Conservation (phyloP, 202 grass and related monocot genomes). For the Miscanthus sacchariflorus region DNA sequence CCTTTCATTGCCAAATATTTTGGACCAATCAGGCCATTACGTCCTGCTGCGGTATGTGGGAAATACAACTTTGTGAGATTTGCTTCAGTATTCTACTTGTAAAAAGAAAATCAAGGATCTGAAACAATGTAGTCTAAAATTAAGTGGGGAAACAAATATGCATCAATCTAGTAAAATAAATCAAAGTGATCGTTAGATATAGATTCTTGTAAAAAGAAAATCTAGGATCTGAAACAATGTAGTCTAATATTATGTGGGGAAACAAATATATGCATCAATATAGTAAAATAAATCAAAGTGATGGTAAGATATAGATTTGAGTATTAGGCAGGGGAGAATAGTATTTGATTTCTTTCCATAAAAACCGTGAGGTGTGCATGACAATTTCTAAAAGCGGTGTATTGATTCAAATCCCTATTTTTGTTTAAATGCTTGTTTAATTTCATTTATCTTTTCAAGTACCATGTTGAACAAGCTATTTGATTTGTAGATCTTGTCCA, state of each 20-base stretch:
- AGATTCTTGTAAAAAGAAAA: too few species aligned
- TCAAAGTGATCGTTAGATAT: not conserved
- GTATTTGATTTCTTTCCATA: not conserved
- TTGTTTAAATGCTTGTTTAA: slow-evolving; percentile 14
- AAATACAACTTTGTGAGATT: not conserved
- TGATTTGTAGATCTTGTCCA: slow-evolving; percentile 63
- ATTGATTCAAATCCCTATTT: not conserved
- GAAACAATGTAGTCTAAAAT: not conserved
- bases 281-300: too few species aligned
- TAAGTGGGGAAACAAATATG: not conserved
- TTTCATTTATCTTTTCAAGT: not conserved
- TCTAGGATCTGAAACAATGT: too few species aligned
- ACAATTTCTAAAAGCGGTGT: not conserved
- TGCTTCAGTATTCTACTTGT: not conserved
- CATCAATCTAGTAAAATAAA: not conserved
- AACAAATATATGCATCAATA: too few species aligned
- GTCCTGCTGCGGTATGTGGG: slow-evolving; percentile 52
- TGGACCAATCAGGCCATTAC: slow-evolving; percentile 61
- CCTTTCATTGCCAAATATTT: slow-evolving; percentile 52
- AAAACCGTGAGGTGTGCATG: not conserved
- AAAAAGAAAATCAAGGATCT: not conserved
- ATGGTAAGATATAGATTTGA: not conserved
- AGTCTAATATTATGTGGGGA: too few species aligned
- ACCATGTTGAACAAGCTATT: slow-evolving; percentile 11
- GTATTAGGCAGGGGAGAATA: not conserved